phyloP scores from a whole-genome alignment of 805 yeast species.

The Metschnikowia aberdeeniae region DNA sequence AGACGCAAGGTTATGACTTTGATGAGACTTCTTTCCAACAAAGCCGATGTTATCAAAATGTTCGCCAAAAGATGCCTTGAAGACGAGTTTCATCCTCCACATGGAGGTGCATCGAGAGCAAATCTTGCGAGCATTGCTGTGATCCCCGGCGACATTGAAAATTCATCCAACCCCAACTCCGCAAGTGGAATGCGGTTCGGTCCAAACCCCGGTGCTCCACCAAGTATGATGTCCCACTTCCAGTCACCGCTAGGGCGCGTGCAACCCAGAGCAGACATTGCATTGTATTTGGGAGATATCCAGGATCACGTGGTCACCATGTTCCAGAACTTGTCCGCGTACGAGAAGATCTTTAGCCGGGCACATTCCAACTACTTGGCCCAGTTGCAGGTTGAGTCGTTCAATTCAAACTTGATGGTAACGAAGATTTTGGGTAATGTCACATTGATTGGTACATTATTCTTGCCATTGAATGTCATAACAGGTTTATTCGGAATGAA shows the following conservation, averaged over 20 bases:
- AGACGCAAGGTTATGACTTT: conserved; percentile 89
- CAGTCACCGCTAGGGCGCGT: conserved; percentile 24
- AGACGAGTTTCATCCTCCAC: conserved; percentile 32
- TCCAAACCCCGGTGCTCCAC: conserved; percentile 33
- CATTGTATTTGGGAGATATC: conserved; percentile 88
- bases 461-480: conserved; percentile 84
- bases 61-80: conserved; percentile 94
- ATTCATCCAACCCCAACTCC: conserved; percentile 11
- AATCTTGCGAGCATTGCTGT: conserved; percentile 16
- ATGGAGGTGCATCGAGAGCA: conserved; percentile 14
- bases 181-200: conserved; percentile 32
- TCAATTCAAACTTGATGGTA: conserved; percentile 77
- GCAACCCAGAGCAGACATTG: conserved; percentile 86
- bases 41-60: conserved; percentile 95
- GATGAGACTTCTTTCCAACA: conserved; percentile 84
- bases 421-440: conserved; percentile 87
- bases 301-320: conserved; percentile 96
- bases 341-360: conserved; percentile 89
- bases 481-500: conserved; percentile 97
- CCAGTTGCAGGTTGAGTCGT: conserved; percentile 88
- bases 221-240: conserved; percentile 18
- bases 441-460: conserved; percentile 82
- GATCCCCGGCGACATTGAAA: background rate
- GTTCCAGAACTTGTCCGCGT: conserved; percentile 85
- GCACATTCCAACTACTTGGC: conserved; percentile 92